phyloP scores from a whole-genome alignment of 176 grass and related monocot genomes.

The Areca catechu region DNA sequence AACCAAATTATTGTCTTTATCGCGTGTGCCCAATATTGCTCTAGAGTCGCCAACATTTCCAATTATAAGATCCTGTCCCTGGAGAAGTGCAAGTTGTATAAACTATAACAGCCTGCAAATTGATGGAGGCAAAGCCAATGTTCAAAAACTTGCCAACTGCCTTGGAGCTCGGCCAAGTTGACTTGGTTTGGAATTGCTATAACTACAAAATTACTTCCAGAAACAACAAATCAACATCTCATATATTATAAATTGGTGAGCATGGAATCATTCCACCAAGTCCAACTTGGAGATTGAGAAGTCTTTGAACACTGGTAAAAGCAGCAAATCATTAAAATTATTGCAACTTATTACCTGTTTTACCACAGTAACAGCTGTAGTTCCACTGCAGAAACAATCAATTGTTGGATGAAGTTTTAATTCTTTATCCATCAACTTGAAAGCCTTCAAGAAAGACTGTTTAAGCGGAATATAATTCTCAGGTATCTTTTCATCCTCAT shows the following conservation, averaged over 20 bases:
- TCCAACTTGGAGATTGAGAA: background rate
- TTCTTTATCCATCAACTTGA: slow-evolving; percentile 12
- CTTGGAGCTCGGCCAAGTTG: background rate
- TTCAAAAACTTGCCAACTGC: background rate
- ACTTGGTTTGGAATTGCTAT: no score
- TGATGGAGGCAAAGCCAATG: background rate
- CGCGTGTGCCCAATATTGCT: slow-evolving; percentile 86
- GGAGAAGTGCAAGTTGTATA: slow-evolving; percentile 21
- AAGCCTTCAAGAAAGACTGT: slow-evolving; percentile 17
- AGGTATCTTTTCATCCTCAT: slow-evolving; percentile 1
- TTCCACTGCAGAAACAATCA: slow-evolving; percentile 16
- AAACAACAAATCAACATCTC: no score
- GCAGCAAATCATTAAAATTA: background rate
- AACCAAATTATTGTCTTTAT: slow-evolving; percentile 79
- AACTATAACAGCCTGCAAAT: slow-evolving; percentile 7
- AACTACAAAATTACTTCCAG: no score
- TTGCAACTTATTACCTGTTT: slow-evolving; percentile 30
- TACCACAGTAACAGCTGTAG: slow-evolving; percentile 11
- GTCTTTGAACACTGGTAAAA: slow-evolving; percentile 14
- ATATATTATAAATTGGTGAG: no score
- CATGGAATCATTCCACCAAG: background rate
- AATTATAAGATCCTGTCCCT: slow-evolving; percentile 90
- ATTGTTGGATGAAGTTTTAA: slow-evolving; percentile 7
- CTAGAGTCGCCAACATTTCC: slow-evolving; percentile 97
- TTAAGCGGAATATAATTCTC: slow-evolving; percentile 67